Base-by-base conservation (phyloP, 331 rosid species). In the Phaseolus coccineus region DNA sequence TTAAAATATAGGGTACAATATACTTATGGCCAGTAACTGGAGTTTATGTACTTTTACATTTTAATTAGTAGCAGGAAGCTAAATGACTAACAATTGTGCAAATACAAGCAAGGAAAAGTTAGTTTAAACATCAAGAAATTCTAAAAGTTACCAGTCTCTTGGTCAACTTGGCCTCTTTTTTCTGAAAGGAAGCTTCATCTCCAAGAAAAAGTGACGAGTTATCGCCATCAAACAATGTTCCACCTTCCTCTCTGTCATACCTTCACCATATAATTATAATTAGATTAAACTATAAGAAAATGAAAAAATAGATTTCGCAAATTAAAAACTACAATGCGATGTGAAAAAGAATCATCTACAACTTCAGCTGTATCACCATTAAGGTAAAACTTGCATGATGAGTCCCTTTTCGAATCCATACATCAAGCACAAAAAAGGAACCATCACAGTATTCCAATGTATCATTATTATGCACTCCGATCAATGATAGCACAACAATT, bases 221-320 rank as follows among this genome's bases (percentile, higher is more conserved):
- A 83, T 93, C 99, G 0, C 90, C 76, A 79, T 95, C 98, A 62
- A 78, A 93, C 92, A 87, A 66, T 67, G 97, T 86, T 80, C 88
- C 93, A 55, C 98, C 99, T 85, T 95, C 99, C 84, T 95, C 99
- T 84, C 96, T 89, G 84, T 95, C 99, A 79, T 95, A 95, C 99
- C 99, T 95, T 75, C 78, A 74, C 42, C 63, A 80, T 63, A 78
- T 74, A 56, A 71, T 58, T 25, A 51, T 75, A 71, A 84, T 82
- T 68, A 82, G 67, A 51, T 35, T 67, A 63, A 81, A 67, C 22
- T 19, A 19, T 19, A 24, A 83, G 48, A 30, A 66, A 73, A 64
- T 56, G 3, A 44, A 46, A 64, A 39, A 47, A 52, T 0, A 14
- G 31, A 53, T 12, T 39, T 69, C 4, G 65, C 33, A 48, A 31